Evolutionary conservation across 1,284 basidiomycete species (phyloP).

Genomic region (Tilletia caries): DNA sequence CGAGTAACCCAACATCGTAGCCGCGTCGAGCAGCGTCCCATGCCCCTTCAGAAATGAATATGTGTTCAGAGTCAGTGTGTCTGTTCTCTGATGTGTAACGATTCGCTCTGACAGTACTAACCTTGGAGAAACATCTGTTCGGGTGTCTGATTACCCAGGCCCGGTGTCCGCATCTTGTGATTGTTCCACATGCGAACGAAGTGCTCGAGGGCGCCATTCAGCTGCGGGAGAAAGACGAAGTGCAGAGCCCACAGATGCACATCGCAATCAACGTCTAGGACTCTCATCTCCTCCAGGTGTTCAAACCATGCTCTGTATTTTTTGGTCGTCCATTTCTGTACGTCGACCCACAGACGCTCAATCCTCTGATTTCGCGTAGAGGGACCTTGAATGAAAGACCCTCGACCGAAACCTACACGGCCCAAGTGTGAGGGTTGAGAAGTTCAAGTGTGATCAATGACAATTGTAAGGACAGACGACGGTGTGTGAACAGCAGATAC

Average conservation of each 20-base stretch:
- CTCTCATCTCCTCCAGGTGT: neutral
- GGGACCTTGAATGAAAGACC: neutral
- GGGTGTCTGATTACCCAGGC: neutral
- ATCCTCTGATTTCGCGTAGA: constrained; percentile 11
- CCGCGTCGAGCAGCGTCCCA: constrained; percentile 1
- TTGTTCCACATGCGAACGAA: constrained; percentile 8
- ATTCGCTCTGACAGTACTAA: neutral
- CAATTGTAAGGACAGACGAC: too few species aligned
- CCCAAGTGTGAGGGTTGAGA: neutral
- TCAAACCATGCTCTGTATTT: constrained; percentile 3
- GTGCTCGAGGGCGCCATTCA: constrained; percentile 1
- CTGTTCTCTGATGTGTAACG: neutral
- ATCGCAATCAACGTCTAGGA: neutral
- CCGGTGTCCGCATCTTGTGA: constrained; percentile 3
- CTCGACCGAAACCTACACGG: neutral
- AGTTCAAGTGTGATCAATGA: neutral
- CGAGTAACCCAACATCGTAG: neutral
- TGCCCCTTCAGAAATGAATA: neutral
- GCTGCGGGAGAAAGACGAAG: neutral
- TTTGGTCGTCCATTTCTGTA: constrained; percentile 1
- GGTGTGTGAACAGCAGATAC: neutral
- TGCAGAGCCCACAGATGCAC: constrained; percentile 4
- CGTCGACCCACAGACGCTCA: constrained; percentile 7
- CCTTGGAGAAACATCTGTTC: constrained; percentile 3
- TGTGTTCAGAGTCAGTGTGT: neutral